Percentiles rank a stretch among this genome's conserved stretches.
Conservation (phyloP, 306 rosid genomes). For the Arachis hypogaea region DNA sequence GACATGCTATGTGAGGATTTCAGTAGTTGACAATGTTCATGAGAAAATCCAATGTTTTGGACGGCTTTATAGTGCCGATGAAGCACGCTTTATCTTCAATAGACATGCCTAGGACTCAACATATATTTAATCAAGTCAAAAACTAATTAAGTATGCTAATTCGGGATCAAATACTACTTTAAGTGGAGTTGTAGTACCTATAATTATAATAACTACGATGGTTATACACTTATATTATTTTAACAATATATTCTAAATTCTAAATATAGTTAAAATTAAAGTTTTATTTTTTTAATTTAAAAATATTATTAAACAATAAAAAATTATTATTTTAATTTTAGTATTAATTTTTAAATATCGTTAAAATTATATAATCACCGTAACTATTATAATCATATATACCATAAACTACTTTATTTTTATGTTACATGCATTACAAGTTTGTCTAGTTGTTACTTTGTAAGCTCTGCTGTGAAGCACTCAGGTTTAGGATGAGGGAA, state of each 20-base stretch:
- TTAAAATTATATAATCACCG: no score
- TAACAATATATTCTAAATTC: no score
- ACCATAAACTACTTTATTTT: no score
- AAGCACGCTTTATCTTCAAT: constrained; percentile 19
- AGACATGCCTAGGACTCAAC: constrained; percentile 19
- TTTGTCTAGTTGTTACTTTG: neutral
- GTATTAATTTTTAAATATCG: no score
- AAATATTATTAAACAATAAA: no score
- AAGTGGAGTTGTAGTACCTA: no score
- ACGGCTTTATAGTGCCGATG: constrained; percentile 13
- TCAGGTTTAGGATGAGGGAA: no score
- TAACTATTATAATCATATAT: no score
- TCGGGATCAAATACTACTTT: neutral
- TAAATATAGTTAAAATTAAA: no score
- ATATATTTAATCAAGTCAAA: neutral
- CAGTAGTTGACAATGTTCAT: constrained; percentile 5
- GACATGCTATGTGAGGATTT: neutral
- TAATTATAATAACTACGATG: no score
- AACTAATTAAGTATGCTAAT: neutral
- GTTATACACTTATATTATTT: neutral
- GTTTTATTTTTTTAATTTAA: no score
- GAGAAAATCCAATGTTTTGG: constrained; percentile 24
- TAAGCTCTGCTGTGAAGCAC: neutral
- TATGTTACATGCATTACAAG: neutral
- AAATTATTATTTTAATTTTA: no score